Base-by-base conservation (phyloP, 371 early-diverging fungal species). In the Mortierella sp. region DNA sequence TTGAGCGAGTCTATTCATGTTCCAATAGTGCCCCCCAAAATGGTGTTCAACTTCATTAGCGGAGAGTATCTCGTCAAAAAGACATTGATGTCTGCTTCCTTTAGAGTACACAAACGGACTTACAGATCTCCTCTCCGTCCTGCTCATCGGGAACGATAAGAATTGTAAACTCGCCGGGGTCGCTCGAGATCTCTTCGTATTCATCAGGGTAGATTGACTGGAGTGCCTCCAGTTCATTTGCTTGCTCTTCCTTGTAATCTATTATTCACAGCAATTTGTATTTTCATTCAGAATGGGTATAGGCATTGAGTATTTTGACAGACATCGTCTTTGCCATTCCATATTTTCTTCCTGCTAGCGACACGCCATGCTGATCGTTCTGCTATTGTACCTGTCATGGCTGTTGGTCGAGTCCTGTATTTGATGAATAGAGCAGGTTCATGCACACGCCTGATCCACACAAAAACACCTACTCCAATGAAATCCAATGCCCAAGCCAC, bases 121-220 rank as follows among this genome's bases (percentile, higher is more conserved):
- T 85, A 90, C 89, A 86, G 62, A 84, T 85, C 28, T 81, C 76
- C 22, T 89, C 88, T 63, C 88, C 90, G 60, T 89, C 88, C 73
- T 86, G 84, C 20, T 91, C 90, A 35, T 87, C 88, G 35, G 93
- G 88, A 16, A 79, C 84, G 64, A 94, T 84, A 24, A 77, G 66
- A 55, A 92, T 90, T 12, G 64, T 70, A 70, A 81, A 75, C 75
- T 74, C 61, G 61, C 49, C 76, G 45, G 67, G 79, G 68, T 72
- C 73, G 49, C 61, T 28, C 14, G 77, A 76, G 59, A 78, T 89
- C 92, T 93, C 89, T 78, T 88, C 86, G 71, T 96, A 94, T 86
- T 97, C 97, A 60, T 94, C 95, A 61, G 93, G 93, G 87, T 96
- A 98, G 85, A 98, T 98, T 64, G 96, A 96, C 68, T 92, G 89